Evolutionary conservation across 352 stramenopile species (phyloP), one percentile per base, ranked within the genome.

Genomic region (Phytophthora gonapodyides): DNA sequence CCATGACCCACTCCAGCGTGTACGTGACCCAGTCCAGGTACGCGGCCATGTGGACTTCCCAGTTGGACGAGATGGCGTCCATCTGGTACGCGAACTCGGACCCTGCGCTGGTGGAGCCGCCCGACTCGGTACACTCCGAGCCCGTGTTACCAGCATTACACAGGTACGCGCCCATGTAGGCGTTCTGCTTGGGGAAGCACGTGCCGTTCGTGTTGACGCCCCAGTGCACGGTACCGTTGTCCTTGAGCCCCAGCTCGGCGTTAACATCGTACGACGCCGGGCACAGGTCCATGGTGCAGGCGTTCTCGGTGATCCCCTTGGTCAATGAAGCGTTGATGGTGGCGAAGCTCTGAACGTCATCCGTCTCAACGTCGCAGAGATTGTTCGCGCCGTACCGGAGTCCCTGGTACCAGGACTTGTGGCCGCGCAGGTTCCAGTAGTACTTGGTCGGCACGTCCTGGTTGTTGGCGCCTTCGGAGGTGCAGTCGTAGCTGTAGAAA

Each of bases 41-140:
- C 60, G 69, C 95, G 9, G 54, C 73, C 13, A 83, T 64, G 37
- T 83, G 85, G 1, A 98, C 58, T 36, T 88, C 76, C 69, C 90
- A 92, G 55, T 97, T 93, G 30, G 82, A 81, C 24, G 90, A 96
- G 19, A 98, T 88, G 2, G 92, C 93, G 72, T 98, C 95, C 48
- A 96, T 94, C 58, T 97, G 82, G 40, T 88, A 88, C 35, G 53
- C 51, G 33, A 83, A 88, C 27, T 71, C 48, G 1, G 61, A 73
- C 16, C 49, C 54, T 0, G 64, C 17, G 27, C 55, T 68, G 6
- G 65, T 74, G 9, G 57, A 71, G 6, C 63, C 61, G 9, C 81
- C 57, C 21, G 58, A 63, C 30, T 42, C 35, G 3, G 56, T 64
- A 57, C 71, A 80, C 27, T 69, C 42, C 2, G 52, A 61, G 2